Evolutionary conservation across 2,329 filamentous ascomycete species (phyloP), one percentile per base, ranked within the genome.

Genomic region (Calonectria fujianensis): DNA sequence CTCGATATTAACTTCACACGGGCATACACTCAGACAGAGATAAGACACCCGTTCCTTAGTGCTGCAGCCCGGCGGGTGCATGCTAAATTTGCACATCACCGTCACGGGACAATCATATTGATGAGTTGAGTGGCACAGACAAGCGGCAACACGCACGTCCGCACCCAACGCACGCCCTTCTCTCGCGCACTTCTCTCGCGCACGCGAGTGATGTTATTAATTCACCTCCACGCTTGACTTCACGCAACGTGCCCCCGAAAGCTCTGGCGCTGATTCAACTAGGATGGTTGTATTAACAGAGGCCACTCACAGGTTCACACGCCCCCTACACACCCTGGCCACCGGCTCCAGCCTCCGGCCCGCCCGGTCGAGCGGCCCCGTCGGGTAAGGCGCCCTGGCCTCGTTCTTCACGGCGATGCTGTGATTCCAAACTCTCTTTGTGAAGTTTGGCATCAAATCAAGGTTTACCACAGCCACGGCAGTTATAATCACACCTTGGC

Each of bases 361-460:
- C 70, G 78, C 13, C 76, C 70, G 78, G 74, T 70, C 74, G 69
- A 74, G 70, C 72, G 73, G 77, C 63, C 76, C 76, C 72, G 65
- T 74, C 79, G 77, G 79, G 78, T 74, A 80, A 73, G 69, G 61
- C 70, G 74, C 69, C 78, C 77, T 72, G 67, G 57, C 71, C 41
- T 70, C 67, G 48, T 35, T 57, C 31, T 1, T 16, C 65, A 66
- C 45, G 70, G 67, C 8, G 29, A 52, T 32, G n/a, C 37, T 39
- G 29, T 57, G 32, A 24, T 63, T 39, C 18, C 35, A n/a, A 39
- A 63, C 52, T 37, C 41, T 45, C 10, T 29, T 39, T 45, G 27
- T 20, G 11, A 32, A 45, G 31, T 32, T 37, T 59, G 54, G 20
- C 35, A 59, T 59, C 31, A 59, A 59, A 59, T 59, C 54, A 59